Evolutionary conservation across 2,329 filamentous ascomycete genomes (phyloP), one percentile per base, ranked within the genome.

Genomic region (Trichoderma semiorbis): DNA sequence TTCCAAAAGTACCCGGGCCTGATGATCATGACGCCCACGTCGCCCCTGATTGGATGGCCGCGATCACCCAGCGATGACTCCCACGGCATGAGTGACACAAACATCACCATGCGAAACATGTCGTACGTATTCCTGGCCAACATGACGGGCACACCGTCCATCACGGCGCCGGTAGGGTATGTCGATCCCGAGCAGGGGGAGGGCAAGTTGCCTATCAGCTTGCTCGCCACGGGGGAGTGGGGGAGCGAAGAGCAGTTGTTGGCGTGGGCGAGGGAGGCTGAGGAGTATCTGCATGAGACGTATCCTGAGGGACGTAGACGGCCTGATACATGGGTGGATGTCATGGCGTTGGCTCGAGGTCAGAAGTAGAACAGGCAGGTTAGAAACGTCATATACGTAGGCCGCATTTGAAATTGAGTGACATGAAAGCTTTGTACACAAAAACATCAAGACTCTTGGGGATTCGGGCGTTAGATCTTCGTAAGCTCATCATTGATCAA

Each of bases 101-200:
- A 96, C 78, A 85, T 83, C 73, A 90, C 89, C 18, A 83, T 97
- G n/a, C 85, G 88, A 30, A 93, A 89, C 78, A 97, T 97, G 93
- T 89, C 91, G 80, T 97, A 93, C 81, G 90, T 93, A 18, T 97
- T 92, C 88, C 81, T 97, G 43, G 92, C 94, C 7, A 98, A 98
- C 81, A 91, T 94, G 76, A 89, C 86, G 0, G 95, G 95, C 0
- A 90, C 91, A 63, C 95, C 95, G 1, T 90, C 93, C 1, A 87
- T 97, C 14, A 90, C 85, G 60, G 90, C 89, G 43, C 94, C 95
- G 0, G 90, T 93, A 12, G 94, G 93, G 1, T 97, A 94, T 81
- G 86, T 84, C 4, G 83, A 88, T 30, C 84, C 87, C 0, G 81
- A 82, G 7, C 83, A 87, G 75, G 89, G 88, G 2, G 82, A 85